A percentile compares a stretch with the other conserved stretches of the same genome.
Conservation (phyloP, 495 filamentous ascomycete species). For the Aspergillus homomorphus region DNA sequence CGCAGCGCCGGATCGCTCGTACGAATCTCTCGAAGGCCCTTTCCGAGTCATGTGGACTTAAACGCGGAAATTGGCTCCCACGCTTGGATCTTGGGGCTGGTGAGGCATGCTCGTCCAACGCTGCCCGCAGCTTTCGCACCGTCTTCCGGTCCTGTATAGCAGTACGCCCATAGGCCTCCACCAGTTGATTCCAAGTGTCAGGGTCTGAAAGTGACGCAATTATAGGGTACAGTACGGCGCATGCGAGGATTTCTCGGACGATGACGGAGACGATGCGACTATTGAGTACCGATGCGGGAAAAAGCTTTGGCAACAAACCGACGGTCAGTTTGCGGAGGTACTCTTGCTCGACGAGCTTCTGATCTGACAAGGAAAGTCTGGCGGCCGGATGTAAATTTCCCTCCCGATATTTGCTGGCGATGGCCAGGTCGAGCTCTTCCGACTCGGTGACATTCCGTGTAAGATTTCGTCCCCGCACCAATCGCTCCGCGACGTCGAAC, state of each 20-base stretch:
- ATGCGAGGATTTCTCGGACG: constrained; percentile 77
- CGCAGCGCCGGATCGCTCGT: constrained; percentile 79
- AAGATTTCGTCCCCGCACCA: constrained; percentile 80
- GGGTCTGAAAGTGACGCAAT: constrained; percentile 62
- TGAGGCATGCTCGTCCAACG: constrained; percentile 92
- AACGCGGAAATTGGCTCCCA: constrained; percentile 62
- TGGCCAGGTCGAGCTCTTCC: constrained; percentile 89
- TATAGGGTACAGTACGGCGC: constrained; percentile 41
- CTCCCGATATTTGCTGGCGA: constrained; percentile 86
- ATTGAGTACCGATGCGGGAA: constrained; percentile 68
- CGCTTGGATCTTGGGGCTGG: constrained; percentile 67
- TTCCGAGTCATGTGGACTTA: constrained; percentile 72
- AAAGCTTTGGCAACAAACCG: constrained; percentile 67
- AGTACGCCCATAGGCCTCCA: constrained; percentile 83
- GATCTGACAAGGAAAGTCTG: constrained; percentile 76
- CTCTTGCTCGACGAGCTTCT: constrained; percentile 78
- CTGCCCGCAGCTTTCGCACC: constrained; percentile 88
- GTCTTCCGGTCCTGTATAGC: constrained; percentile 95
- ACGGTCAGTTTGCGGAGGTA: constrained; percentile 71
- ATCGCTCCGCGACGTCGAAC: constrained; percentile 85
- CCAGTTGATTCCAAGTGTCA: constrained; percentile 94
- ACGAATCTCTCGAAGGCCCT: constrained; percentile 93
- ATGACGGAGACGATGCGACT: constrained; percentile 78
- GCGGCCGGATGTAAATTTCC: constrained; percentile 88
- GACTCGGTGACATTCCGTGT: constrained; percentile 91